phyloP scores from a whole-genome alignment of 169 alveolate genomes.

The Cryptosporidium sp. region DNA sequence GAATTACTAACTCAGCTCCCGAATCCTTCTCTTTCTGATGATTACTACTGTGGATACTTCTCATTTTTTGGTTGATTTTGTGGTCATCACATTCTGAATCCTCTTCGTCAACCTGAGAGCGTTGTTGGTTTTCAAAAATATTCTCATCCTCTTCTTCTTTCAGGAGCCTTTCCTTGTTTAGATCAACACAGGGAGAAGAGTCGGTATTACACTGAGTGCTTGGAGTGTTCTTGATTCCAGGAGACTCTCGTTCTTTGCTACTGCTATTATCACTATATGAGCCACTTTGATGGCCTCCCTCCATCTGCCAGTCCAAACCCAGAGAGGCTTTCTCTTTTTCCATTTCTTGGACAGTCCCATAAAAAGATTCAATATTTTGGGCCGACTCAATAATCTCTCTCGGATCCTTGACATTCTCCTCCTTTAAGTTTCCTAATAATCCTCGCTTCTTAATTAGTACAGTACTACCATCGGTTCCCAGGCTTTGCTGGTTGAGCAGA shows the following conservation, averaged over 20 bases:
- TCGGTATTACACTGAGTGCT: slow-evolving; percentile 59
- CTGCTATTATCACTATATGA: background rate
- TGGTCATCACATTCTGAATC: background rate
- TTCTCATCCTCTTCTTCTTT: background rate
- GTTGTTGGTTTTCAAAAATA: background rate
- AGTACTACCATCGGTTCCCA: background rate
- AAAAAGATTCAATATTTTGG: background rate
- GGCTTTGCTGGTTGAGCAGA: background rate
- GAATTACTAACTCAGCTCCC: slow-evolving; percentile 3
- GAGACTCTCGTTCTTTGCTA: slow-evolving; percentile 1
- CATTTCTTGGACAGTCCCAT: slow-evolving; percentile 2
- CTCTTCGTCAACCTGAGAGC: background rate
- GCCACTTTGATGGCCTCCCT: background rate
- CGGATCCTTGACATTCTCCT: slow-evolving; percentile 43
- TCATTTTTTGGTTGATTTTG: background rate
- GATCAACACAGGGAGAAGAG: slow-evolving; percentile 17
- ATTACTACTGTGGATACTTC: background rate
- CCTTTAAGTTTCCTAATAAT: background rate
- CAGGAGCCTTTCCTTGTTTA: background rate
- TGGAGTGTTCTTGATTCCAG: slow-evolving; percentile 33
- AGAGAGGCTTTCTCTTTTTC: background rate
- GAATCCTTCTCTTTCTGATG: background rate
- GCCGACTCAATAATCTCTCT: slow-evolving; percentile 51
- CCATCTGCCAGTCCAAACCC: slow-evolving; percentile 39
- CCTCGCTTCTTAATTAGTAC: slow-evolving; percentile 17